These are phyloP conservation scores for Phytophthora gonapodyides DNA, from an alignment of 352 stramenopile species.

Conservation along the genomic window DNA sequence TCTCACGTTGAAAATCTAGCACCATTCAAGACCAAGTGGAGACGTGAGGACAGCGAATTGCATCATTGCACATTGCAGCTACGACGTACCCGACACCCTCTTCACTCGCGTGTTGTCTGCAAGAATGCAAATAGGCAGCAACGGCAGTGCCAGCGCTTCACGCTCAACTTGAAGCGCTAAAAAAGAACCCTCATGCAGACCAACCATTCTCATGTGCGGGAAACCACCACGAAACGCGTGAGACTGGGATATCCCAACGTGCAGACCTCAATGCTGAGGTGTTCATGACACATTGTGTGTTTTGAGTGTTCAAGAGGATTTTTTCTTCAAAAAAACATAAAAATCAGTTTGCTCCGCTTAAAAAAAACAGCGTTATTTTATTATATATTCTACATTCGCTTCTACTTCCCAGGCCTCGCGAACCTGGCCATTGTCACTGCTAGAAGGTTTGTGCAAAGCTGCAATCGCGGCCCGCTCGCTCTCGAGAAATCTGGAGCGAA, in stretches of 20 bases:
- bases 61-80: too few species aligned
- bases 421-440: neutral
- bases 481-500: conserved; percentile 39
- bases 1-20: neutral
- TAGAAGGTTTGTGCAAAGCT: conserved; percentile 8
- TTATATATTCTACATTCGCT: conserved; percentile 6
- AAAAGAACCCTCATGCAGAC: conserved; percentile 1
- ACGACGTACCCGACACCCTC: neutral
- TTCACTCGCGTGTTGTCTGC: neutral
- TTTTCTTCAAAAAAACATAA: too few species aligned
- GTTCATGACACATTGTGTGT: too few species aligned
- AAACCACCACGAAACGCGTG: too few species aligned
- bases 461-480: conserved; percentile 28
- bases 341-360: too few species aligned
- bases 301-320: too few species aligned
- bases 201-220: neutral
- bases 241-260: too few species aligned
- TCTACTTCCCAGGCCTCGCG: conserved; percentile 26
- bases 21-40: neutral
- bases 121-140: conserved; percentile 8
- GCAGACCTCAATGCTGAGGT: too few species aligned
- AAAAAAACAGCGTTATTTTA: too few species aligned
- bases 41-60: neutral
- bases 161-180: neutral
- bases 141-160: neutral